Evolutionary conservation across 495 filamentous ascomycete species (phyloP), one percentile per base, ranked within the genome.

Genomic region (Penicillium canescens): DNA sequence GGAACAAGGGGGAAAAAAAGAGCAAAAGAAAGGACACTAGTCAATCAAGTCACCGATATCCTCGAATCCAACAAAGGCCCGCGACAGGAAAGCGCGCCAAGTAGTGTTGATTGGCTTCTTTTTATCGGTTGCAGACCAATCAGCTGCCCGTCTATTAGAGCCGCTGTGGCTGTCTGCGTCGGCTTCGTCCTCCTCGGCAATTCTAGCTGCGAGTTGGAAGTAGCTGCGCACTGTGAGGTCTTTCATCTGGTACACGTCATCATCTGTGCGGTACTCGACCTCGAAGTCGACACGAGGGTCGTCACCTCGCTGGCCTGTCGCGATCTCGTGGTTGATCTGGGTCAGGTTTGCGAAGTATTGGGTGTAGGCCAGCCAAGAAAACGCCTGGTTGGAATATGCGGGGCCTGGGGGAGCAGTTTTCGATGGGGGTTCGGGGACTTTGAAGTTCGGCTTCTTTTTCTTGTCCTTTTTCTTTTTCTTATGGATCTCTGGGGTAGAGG

Each of bases 261-360:
- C 95, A 24, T 82, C 74, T 42, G 77, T 84, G 0, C 91, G 96
- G 61, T 99, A 98, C 70, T 96, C 93, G 39, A 97, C 75, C 61
- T 96, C 79, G 65, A 80, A 99, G 24, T 78, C 57, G 65, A 96
- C 89, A 33, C 78, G 71, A 54, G 79, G 78, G n/a, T 85, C 80
- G 28, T 83, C 55, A n/a, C 16, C 41, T 56, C 46, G n/a, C 18
- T 46, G 18, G 34, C 42, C 9, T 4, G 59, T 42, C 2, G 52
- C 52, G 52, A 81, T 75, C 59, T 86, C 78, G 40, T 86, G 86
- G 66, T 98, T 95, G 74, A 95, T 86, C 53, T 80, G 71, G 0
- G 95, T 97, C 2, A 99, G 74, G 71, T 99, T 99, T 39, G 92
- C 91, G 67, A 80, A 96, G 73, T 95, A 97, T 60, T 99, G 94